phyloP scores from a whole-genome alignment of 179 eudicot species.

The Camellia oleifera region DNA sequence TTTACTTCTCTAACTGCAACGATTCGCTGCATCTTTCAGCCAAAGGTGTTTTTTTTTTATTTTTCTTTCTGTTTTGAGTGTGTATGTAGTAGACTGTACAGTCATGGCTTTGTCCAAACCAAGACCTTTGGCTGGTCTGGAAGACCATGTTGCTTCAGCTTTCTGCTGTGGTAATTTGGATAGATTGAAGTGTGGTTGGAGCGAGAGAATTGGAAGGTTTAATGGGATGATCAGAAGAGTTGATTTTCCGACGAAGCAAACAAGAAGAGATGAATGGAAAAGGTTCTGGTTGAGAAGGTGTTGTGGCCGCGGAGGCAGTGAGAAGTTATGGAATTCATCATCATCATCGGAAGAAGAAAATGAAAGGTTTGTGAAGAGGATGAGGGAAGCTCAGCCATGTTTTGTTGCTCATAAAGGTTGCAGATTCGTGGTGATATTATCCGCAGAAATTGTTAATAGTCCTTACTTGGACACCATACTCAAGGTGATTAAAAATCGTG shows the following conservation, averaged over 20 bases:
- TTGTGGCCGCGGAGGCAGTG: background rate
- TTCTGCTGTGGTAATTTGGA: background rate
- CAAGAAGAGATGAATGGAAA: background rate
- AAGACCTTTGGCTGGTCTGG: background rate
- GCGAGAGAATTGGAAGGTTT: background rate
- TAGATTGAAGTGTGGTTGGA: background rate
- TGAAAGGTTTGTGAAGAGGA: slow-evolving; percentile 31
- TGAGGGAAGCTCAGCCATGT: slow-evolving; percentile 47
- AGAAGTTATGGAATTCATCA: background rate
- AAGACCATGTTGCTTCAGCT: background rate
- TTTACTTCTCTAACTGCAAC: too few relatives aligned
- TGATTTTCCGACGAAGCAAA: background rate
- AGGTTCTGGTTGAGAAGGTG: background rate
- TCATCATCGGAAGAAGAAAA: background rate
- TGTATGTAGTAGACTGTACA: background rate
- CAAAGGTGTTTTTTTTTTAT: too few relatives aligned
- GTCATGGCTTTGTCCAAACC: background rate
- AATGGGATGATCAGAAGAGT: background rate
- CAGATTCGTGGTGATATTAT: too few relatives aligned
- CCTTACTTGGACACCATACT: too few relatives aligned
- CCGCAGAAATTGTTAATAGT: too few relatives aligned
- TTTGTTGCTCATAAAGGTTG: too few relatives aligned
- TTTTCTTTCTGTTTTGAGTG: too few relatives aligned
- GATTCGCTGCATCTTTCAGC: too few relatives aligned
- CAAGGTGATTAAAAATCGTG: too few relatives aligned